Base-by-base conservation (phyloP, 139 green algal species). In the Chlamydomonas eustigma region DNA sequence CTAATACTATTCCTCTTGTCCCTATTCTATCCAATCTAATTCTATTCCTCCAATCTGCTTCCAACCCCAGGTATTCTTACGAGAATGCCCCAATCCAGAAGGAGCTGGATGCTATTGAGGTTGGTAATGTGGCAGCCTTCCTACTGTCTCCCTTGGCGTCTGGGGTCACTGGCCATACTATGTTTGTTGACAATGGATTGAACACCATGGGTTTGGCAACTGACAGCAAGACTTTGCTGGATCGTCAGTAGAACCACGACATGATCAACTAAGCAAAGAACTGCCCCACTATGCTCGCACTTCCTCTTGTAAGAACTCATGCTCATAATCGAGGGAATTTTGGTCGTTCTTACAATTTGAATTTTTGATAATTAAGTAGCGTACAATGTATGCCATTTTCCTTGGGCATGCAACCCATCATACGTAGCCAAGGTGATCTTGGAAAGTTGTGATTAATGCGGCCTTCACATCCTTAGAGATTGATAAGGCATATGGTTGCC, bases 1-100 rank as follows among this genome's bases (percentile, higher is more conserved):
- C 44, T 18, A 58, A 58, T 28, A 58, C 18, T 58, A 12, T 18
- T 12, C 12, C 44, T 58, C 18, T 12, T 28, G 44, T 58, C 28
- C 33, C n/a, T 35, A 8, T 50, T 39, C 8, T 70, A 63, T 70
- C 63, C 63, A 37, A 37, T 22, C 18, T 35, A 22, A 22, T 70
- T 6, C 25, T 35, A 6, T 32, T 6, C 63, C 66, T n/a, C 35
- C 8, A 32, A 25, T 4, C 30, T 18, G 18, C 18, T 12, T 58
- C 44, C 18, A 35, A 51, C 6, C 37, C 37, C 83, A 92, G 83
- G 64, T 94, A 94, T 79, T 93, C 90, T 0, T 91, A 94, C 75
- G 93, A 89, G 70, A 99, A 99, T 83, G 87, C 92, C 0, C 94
- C 96, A 24, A 76, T 99, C 2, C 91, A 98, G 83, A 98, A 98